Evolutionary conservation across 2,329 filamentous ascomycete species (phyloP), one percentile per base, ranked within the genome.

Genomic region (Calonectria naviculata): DNA sequence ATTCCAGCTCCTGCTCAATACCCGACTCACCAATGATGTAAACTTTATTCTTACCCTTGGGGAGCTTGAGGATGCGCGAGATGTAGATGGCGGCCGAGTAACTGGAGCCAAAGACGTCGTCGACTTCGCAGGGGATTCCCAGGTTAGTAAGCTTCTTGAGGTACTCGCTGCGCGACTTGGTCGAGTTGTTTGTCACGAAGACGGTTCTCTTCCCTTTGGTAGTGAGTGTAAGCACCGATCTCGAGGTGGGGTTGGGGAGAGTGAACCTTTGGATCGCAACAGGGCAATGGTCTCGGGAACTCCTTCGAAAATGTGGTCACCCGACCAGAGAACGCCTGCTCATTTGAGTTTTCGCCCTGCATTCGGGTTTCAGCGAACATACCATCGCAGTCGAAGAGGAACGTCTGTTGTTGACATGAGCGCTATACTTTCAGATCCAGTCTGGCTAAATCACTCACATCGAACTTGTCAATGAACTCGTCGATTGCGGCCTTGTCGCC

Each of bases 121-220:
- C 95, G 49, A 93, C 90, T 70, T 90, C 88, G 77, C 91, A 92
- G 1, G 93, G 92, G 78, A 99, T 98, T 56, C 93, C 93, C 81
- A 98, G 89, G 65, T 86, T 86, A 56, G 93, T 91, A 71, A 99
- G 92, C 81, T 98, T 99, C 87, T 96, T 95, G 82, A 93, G 93
- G 85, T 99, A 99, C 82, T 98, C 95, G 61, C 90, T 87, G 68
- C 97, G 93, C 13, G 96, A 98, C 83, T 99, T 99, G 68, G 97
- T 98, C 80, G 95, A 98, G 87, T 99, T 99, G 86, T 99, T 99
- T 46, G 97, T 99, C 64, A 99, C 97, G 81, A 99, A 99, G 66
- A 99, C 92, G 38, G 97, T 89, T 81, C 93, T 93, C 84, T 99
- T 99, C 81, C 94, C 95, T 97, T 73, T 19, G 7, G 46, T 19